phyloP scores from a whole-genome alignment of 345 rosid genomes.

The Brassica carinata region DNA sequence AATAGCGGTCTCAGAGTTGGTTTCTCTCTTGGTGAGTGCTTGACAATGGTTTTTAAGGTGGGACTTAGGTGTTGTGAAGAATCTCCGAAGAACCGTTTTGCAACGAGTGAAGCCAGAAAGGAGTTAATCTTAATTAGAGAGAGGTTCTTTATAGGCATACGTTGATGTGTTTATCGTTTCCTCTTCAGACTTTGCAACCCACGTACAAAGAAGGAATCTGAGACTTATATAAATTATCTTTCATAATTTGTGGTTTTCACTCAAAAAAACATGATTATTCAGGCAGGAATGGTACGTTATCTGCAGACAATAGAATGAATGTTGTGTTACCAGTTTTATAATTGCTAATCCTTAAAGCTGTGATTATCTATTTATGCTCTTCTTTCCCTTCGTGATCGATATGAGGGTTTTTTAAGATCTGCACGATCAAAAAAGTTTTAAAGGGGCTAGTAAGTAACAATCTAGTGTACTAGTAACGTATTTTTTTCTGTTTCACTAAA shows the following conservation, averaged over 20 bases:
- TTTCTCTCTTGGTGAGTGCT: background rate
- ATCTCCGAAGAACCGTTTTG: background rate
- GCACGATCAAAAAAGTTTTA: background rate
- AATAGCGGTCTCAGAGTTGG: background rate
- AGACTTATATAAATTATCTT: background rate
- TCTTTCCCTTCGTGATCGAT: background rate
- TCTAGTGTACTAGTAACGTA: background rate
- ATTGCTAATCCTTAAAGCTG: background rate
- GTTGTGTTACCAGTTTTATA: background rate
- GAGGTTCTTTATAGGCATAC: background rate
- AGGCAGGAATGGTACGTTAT: background rate
- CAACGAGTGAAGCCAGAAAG: background rate
- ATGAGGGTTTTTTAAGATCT: background rate
- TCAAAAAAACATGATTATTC: background rate
- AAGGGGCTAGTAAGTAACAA: background rate
- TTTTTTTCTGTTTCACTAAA: background rate
- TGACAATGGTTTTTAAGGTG: background rate
- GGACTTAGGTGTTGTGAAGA: slow-evolving; percentile 3
- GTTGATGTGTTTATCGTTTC: background rate
- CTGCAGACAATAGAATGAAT: background rate
- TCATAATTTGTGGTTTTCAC: background rate
- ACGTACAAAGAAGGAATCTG: background rate
- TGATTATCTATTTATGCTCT: background rate
- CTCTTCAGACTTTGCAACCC: background rate
- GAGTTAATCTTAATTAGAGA: background rate